These are phyloP conservation scores for Nannochloropsis gaditana DNA, from an alignment of 108 stramenopile species.

Conservation along the genomic window DNA sequence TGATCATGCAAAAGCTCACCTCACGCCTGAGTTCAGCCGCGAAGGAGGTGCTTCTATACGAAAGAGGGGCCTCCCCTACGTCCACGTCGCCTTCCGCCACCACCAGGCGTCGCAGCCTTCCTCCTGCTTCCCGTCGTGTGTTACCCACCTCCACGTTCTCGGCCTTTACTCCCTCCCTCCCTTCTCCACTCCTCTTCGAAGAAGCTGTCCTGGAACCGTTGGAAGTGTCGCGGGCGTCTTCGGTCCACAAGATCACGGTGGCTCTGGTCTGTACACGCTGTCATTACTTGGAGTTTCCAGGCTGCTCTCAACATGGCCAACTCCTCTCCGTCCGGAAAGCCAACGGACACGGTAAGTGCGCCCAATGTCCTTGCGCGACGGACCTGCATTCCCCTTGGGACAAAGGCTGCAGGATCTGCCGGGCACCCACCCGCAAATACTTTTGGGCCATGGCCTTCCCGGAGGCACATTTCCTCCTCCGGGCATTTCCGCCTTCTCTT, in stretches of 20 bases:
- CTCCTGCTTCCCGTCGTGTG: not conserved
- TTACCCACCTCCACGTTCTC: not conserved
- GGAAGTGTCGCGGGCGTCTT: not conserved
- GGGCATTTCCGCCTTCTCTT: constrained; percentile 9
- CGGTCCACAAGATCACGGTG: not conserved
- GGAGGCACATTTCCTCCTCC: constrained; percentile 15
- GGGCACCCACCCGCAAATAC: not conserved
- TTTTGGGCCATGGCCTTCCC: constrained; percentile 18
- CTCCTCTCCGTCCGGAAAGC: not conserved
- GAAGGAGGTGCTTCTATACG: not conserved
- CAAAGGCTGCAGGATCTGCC: constrained; percentile 5
- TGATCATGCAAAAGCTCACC: not conserved
- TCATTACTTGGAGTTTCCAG: constrained; percentile 23
- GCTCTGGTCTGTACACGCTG: constrained; percentile 3
- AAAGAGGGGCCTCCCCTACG: not conserved
- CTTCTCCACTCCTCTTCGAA: not conserved
- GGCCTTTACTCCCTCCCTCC: not conserved
- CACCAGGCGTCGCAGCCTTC: not conserved
- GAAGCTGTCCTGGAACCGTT: not conserved
- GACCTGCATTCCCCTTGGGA: constrained; percentile 13
- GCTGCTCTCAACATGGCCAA: not conserved
- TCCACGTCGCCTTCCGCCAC: not conserved
- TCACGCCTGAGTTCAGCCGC: not conserved
- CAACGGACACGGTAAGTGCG: constrained; percentile 26
- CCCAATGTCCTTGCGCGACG: not conserved